Evolutionary conservation across 2,329 filamentous ascomycete genomes (phyloP).

Genomic region (Botrytis deweyae): DNA sequence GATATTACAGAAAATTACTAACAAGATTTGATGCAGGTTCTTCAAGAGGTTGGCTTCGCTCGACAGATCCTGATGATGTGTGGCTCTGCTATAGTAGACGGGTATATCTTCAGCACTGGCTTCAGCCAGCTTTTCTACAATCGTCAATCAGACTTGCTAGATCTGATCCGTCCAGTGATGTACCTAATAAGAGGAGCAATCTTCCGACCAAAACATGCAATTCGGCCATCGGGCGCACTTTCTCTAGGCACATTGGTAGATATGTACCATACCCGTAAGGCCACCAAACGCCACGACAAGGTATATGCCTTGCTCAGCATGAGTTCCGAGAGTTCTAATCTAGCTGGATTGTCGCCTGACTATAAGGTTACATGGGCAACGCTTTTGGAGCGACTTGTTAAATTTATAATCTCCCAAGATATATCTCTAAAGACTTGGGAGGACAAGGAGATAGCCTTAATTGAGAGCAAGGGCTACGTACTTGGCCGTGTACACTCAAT

Average conservation of each 20-base stretch:
- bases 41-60: not conserved
- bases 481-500: not conserved
- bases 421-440: not conserved
- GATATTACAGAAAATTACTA: not conserved
- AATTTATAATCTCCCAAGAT: not conserved
- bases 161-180: not conserved
- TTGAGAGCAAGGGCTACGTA: not conserved
- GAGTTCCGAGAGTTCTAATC: not conserved
- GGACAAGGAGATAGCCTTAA: not conserved
- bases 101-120: not conserved
- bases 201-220: not conserved
- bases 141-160: not conserved
- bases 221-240: not conserved
- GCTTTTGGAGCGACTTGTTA: not conserved
- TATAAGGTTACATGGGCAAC: not conserved
- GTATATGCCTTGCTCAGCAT: conserved; percentile 4
- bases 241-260: not conserved
- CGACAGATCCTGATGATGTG: conserved; percentile 8
- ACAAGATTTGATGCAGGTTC: not conserved
- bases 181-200: not conserved
- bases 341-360: not conserved
- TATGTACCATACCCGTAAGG: not conserved
- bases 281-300: not conserved
- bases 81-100: not conserved
- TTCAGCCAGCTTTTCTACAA: not conserved